phyloP scores from a whole-genome alignment of 192 early-diverging fungal species.

The Gonapodya prolifera region DNA sequence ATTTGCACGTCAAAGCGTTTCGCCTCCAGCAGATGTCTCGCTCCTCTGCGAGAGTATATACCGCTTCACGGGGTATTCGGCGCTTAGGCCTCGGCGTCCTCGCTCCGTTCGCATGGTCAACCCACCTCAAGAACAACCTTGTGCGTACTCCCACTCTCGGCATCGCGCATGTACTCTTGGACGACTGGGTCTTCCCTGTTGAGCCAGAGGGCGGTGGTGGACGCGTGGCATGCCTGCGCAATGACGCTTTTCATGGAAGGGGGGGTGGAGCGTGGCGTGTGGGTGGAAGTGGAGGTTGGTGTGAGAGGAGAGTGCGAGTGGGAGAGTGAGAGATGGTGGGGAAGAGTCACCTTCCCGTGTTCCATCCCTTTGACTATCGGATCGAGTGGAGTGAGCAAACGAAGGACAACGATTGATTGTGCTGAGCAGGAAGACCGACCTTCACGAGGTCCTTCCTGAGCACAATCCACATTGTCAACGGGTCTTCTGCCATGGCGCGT shows the following conservation, averaged over 20 bases:
- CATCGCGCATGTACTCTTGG: conserved; percentile 38
- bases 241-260: conserved; percentile 37
- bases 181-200: conserved; percentile 44
- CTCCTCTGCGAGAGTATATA: too few relatives aligned
- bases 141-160: conserved; percentile 45
- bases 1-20: too few relatives aligned
- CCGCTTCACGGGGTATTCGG: too few relatives aligned
- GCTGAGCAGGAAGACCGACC: too few relatives aligned
- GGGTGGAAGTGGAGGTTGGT: neutral
- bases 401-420: too few relatives aligned
- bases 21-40: too few relatives aligned
- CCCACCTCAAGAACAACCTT: conserved; percentile 59
- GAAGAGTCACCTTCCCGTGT: neutral
- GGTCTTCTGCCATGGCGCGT: too few relatives aligned
- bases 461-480: conserved; percentile 65
- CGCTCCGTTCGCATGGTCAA: too few relatives aligned
- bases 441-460: conserved; percentile 65
- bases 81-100: too few relatives aligned
- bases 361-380: neutral
- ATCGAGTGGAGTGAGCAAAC: too few relatives aligned
- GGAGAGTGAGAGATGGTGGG: neutral
- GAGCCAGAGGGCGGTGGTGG: conserved; percentile 48
- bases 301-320: neutral
- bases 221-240: conserved; percentile 60
- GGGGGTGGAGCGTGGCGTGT: neutral